Evolutionary conservation across 805 yeast species (phyloP).

Genomic region (Yarrowia sp.): DNA sequence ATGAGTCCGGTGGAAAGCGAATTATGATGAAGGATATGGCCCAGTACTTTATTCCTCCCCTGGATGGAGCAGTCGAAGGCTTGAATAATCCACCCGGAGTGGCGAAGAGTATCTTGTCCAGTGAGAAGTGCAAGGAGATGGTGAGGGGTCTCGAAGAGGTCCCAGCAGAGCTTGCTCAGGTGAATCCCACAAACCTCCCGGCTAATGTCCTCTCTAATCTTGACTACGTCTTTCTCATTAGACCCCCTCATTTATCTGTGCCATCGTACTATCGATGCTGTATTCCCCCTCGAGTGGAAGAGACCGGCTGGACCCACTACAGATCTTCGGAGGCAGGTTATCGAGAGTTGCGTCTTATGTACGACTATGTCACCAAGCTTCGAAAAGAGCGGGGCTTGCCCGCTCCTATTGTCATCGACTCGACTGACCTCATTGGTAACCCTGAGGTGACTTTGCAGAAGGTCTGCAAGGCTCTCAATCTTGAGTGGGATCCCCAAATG

Average conservation of each 20-base stretch:
- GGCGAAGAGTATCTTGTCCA: background rate
- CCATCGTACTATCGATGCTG: slow-evolving; percentile 33
- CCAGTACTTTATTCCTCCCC: slow-evolving; percentile 34
- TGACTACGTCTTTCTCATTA: slow-evolving; percentile 30
- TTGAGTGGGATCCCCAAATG: slow-evolving; percentile 30
- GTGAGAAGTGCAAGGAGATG: background rate
- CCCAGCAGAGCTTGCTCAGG: background rate
- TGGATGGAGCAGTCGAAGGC: background rate
- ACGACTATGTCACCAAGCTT: slow-evolving; percentile 28
- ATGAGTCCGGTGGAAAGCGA: slow-evolving; percentile 23
- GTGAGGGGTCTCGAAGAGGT: slow-evolving; percentile 6
- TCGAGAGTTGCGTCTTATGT: slow-evolving; percentile 31
- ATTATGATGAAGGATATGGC: slow-evolving; percentile 34
- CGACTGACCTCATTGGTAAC: slow-evolving; percentile 28
- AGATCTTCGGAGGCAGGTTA: slow-evolving; percentile 32
- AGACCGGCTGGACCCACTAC: slow-evolving; percentile 33
- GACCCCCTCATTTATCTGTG: slow-evolving; percentile 33
- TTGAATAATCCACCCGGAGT: background rate
- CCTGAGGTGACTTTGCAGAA: slow-evolving; percentile 30
- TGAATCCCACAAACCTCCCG: slow-evolving; percentile 32
- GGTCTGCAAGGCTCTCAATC: slow-evolving; percentile 29
- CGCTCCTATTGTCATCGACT: slow-evolving; percentile 30
- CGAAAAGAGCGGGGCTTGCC: slow-evolving; percentile 8
- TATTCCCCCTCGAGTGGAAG: slow-evolving; percentile 31
- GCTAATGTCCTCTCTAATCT: slow-evolving; percentile 27